Conservation (phyloP, 305 asterid genomes). For the Withania somnifera region DNA sequence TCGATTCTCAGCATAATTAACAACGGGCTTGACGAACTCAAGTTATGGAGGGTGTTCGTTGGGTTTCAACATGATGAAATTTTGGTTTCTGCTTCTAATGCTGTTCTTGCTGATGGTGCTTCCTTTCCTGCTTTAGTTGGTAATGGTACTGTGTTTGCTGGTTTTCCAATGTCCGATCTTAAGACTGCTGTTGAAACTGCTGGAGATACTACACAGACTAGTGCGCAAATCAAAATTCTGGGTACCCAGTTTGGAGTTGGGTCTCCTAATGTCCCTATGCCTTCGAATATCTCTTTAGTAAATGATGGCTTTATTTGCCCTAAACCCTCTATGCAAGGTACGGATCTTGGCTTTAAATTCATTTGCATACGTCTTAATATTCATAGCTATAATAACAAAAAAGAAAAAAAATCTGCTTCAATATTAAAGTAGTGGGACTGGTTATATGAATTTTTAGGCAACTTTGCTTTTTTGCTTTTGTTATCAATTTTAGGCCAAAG, state of each 20-base stretch:
- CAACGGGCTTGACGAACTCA: conserved; percentile 62
- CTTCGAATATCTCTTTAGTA: conserved; percentile 48
- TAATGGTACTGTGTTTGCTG: conserved; percentile 66
- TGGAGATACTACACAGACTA: conserved; percentile 77
- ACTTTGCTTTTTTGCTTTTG: not conserved
- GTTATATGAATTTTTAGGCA: not conserved
- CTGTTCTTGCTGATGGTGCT: conserved; percentile 63
- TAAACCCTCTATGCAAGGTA: conserved; percentile 52
- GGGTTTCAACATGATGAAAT: conserved; percentile 72
- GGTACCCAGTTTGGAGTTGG: conserved; percentile 94
- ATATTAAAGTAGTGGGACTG: not conserved
- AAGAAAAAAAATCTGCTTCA: not conserved
- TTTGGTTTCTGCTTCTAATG: conserved; percentile 76
- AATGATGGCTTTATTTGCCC: conserved; percentile 88
- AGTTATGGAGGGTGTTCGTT: conserved; percentile 74
- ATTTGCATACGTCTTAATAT: not conserved
- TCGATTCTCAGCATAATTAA: conserved; percentile 46
- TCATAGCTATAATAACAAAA: not conserved
- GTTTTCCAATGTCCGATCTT: conserved; percentile 78
- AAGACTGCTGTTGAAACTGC: conserved; percentile 84
- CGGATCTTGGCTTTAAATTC: not conserved
- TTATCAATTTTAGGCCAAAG: not conserved
- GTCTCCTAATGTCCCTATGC: conserved; percentile 51
- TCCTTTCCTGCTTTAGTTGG: conserved; percentile 64
- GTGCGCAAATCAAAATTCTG: conserved; percentile 37